A percentile compares a stretch with the other conserved stretches of the same genome.
phyloP scores from a whole-genome alignment of 2,329 filamentous ascomycete species.

The Penicillium sp. region DNA sequence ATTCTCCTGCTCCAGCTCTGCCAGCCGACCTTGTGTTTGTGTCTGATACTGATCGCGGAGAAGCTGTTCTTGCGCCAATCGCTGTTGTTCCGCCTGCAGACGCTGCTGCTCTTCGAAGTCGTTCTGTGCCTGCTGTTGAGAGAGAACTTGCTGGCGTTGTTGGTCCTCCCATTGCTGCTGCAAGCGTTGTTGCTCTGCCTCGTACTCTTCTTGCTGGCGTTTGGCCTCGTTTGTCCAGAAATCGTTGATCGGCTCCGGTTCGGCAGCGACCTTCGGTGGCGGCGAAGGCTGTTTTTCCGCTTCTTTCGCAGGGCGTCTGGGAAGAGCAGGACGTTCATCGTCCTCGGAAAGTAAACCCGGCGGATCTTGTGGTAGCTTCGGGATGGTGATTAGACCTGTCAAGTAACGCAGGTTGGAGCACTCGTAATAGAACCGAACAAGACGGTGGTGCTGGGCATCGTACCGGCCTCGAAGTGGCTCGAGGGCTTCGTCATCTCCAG shows the following conservation, averaged over 20 bases:
- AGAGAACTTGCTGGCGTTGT: slow-evolving; percentile 76
- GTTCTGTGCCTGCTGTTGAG: slow-evolving; percentile 78
- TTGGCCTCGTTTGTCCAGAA: slow-evolving; percentile 96
- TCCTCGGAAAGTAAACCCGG: slow-evolving; percentile 86
- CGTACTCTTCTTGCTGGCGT: slow-evolving; percentile 89
- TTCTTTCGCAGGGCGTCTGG: slow-evolving; percentile 69
- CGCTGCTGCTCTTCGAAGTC: slow-evolving; percentile 98
- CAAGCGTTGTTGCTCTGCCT: slow-evolving; percentile 85
- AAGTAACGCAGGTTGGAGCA: slow-evolving; percentile 97
- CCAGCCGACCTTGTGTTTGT: slow-evolving; percentile 93
- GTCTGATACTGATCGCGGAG: slow-evolving; percentile 84
- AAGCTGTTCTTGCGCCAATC: slow-evolving; percentile 85
- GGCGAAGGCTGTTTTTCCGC: slow-evolving; percentile 69
- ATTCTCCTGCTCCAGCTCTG: slow-evolving; percentile 93
- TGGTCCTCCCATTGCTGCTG: slow-evolving; percentile 84
- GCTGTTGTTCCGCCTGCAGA: slow-evolving; percentile 81
- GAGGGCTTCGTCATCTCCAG: slow-evolving; percentile 89
- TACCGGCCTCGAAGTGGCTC: slow-evolving; percentile 85
- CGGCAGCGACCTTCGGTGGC: slow-evolving; percentile 63
- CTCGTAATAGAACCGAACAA: slow-evolving; percentile 98
- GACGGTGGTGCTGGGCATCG: slow-evolving; percentile 91
- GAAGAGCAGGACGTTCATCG: slow-evolving; percentile 77
- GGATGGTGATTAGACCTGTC: slow-evolving; percentile 92
- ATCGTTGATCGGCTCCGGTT: slow-evolving; percentile 92
- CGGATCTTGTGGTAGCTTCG: slow-evolving; percentile 90